These are phyloP conservation scores for Periconia digitata DNA, from an alignment of 2,329 filamentous ascomycete genomes.

Conservation along the genomic window DNA sequence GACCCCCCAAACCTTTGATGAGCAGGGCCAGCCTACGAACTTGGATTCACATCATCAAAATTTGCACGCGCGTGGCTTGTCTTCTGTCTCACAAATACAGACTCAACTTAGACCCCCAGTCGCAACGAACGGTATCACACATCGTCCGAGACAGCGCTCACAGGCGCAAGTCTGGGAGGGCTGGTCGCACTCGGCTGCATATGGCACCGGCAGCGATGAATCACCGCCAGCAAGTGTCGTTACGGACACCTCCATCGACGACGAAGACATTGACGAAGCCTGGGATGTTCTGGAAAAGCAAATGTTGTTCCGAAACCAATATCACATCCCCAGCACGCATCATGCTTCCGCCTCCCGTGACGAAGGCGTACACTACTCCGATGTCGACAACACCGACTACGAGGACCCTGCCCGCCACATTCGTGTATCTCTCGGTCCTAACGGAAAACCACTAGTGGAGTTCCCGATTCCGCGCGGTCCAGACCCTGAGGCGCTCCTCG, in stretches of 20 bases:
- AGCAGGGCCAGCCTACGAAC: slow-evolving; percentile 35
- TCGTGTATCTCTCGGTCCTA: slow-evolving; percentile 30
- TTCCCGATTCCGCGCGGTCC: slow-evolving; percentile 37
- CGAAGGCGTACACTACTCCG: slow-evolving; percentile 18
- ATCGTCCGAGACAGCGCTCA: slow-evolving; percentile 27
- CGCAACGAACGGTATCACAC: slow-evolving; percentile 19
- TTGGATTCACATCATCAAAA: slow-evolving; percentile 29
- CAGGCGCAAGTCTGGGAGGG: slow-evolving; percentile 35
- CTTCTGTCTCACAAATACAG: slow-evolving; percentile 39
- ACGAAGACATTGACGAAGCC: slow-evolving; percentile 39
- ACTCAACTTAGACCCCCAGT: slow-evolving; percentile 21
- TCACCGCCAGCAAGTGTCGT: slow-evolving; percentile 33
- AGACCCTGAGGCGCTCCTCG: slow-evolving; percentile 28
- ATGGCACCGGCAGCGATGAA: slow-evolving; percentile 31
- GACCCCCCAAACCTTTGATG: slow-evolving; percentile 39
- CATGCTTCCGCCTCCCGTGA: slow-evolving; percentile 21
- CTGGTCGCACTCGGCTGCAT: slow-evolving; percentile 37
- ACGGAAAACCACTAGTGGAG: slow-evolving; percentile 36
- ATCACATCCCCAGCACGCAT: slow-evolving; percentile 4
- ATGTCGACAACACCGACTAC: slow-evolving; percentile 25
- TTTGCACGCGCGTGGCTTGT: slow-evolving; percentile 38
- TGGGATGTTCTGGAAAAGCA: slow-evolving; percentile 36
- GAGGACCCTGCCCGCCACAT: slow-evolving; percentile 21
- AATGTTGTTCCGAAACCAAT: slow-evolving; percentile 14
- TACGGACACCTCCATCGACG: slow-evolving; percentile 34